Conservation (phyloP, 75 land plant species). For the Azolla pinnata region DNA sequence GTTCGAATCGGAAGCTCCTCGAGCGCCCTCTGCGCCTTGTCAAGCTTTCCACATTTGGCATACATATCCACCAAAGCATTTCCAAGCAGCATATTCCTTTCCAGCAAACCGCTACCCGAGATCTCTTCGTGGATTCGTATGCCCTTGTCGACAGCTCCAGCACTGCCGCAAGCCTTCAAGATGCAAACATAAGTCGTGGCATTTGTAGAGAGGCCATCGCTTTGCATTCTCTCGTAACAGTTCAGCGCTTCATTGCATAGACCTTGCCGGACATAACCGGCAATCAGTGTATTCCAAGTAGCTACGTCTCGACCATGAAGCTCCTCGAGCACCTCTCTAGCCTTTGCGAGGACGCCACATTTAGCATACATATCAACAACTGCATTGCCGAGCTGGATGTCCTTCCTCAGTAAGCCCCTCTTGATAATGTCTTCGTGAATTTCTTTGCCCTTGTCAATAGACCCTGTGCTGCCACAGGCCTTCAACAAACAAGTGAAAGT, state of each 20-base stretch:
- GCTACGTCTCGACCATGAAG: conserved; percentile 17
- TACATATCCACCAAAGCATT: too few species aligned
- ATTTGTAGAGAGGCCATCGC: conserved; percentile 25
- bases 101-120: conserved; percentile 19
- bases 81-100: conserved; percentile 36
- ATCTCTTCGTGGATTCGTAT: conserved; percentile 28
- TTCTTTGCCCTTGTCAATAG: conserved; percentile 34
- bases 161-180: conserved; percentile 39
- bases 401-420: conserved; percentile 16
- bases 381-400: conserved; percentile 28
- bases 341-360: conserved; percentile 34
- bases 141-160: conserved; percentile 28
- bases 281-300: conserved; percentile 48
- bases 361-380: conserved; percentile 33
- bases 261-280: conserved; percentile 50
- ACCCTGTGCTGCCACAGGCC: conserved; percentile 41
- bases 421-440: conserved; percentile 25
- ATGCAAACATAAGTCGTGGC: conserved; percentile 37
- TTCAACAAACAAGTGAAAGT: conserved; percentile 36
- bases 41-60: too few species aligned
- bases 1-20: conserved; percentile 17
- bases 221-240: conserved; percentile 35
- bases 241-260: conserved; percentile 31
- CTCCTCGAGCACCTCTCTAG: conserved; percentile 23
- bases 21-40: conserved; percentile 33